phyloP scores from a whole-genome alignment of 257 asterid species.

The Petunia secreta region DNA sequence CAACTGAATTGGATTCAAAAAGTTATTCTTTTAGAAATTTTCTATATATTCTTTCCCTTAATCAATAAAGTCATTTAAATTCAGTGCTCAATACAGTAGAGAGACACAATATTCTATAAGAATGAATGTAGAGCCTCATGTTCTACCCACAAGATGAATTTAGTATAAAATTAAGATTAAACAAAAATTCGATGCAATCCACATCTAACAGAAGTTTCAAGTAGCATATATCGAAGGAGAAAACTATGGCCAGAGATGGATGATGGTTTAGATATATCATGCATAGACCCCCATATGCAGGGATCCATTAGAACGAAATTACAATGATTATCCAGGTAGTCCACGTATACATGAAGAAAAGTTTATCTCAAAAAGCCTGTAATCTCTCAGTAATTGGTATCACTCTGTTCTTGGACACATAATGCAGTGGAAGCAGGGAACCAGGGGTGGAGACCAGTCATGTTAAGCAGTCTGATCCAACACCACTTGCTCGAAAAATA shows the following conservation, averaged over 20 bases:
- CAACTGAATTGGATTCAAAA: not conserved
- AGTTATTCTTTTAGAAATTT: not conserved
- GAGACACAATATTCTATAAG: not conserved
- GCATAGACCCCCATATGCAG: too few species aligned
- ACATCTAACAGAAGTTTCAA: too few species aligned
- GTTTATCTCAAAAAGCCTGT: not conserved
- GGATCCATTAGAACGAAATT: not conserved
- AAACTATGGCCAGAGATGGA: too few species aligned
- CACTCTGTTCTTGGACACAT: not conserved
- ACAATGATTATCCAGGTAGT: not conserved
- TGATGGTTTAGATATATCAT: too few species aligned
- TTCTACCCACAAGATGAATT: too few species aligned
- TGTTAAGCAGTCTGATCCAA: too few species aligned
- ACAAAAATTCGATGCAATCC: too few species aligned
- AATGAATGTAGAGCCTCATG: not conserved
- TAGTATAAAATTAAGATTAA: too few species aligned
- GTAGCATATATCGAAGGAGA: too few species aligned
- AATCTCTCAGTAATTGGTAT: not conserved
- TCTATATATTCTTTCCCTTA: too few species aligned
- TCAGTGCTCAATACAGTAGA: not conserved
- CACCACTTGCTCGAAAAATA: too few species aligned
- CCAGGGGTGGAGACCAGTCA: not conserved
- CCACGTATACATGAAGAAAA: not conserved
- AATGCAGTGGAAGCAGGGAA: not conserved
- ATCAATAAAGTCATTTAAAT: not conserved